These are phyloP conservation scores for Pythium coloratum DNA, from an alignment of 352 stramenopile genomes.

Conservation along the genomic window DNA sequence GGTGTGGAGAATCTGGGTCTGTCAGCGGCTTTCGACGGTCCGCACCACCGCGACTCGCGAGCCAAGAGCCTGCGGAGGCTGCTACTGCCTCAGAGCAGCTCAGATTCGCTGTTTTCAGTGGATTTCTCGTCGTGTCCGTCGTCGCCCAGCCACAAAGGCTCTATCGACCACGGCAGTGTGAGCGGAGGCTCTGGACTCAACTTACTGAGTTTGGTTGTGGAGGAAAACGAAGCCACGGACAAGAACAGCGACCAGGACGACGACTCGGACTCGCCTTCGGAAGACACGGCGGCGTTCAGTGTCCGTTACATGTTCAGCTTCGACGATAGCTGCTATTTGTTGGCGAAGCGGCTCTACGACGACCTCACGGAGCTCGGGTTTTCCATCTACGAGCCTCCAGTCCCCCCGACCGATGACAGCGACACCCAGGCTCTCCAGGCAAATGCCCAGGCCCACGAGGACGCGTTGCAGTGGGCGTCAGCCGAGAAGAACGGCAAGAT, in stretches of 20 bases:
- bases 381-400: slow-evolving; percentile 36
- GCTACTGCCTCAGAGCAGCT: slow-evolving; percentile 30
- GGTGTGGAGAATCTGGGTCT: slow-evolving; percentile 58
- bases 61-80: slow-evolving; percentile 44
- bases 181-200: slow-evolving; percentile 12
- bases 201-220: slow-evolving; percentile 15
- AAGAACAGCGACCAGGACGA: slow-evolving; percentile 10
- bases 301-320: slow-evolving; percentile 71
- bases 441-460: slow-evolving; percentile 34
- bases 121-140: slow-evolving; percentile 10
- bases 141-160: slow-evolving; percentile 13
- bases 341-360: slow-evolving; percentile 51
- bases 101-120: slow-evolving; percentile 19
- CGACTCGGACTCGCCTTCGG: slow-evolving; percentile 8
- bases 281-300: slow-evolving; percentile 5
- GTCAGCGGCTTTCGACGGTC: slow-evolving; percentile 39
- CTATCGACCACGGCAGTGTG: slow-evolving; percentile 18
- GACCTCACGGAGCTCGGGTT: slow-evolving; percentile 54
- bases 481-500: slow-evolving; percentile 63
- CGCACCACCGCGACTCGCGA: slow-evolving; percentile 34
- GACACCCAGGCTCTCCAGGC: slow-evolving; percentile 15
- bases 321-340: slow-evolving; percentile 55
- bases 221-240: slow-evolving; percentile 6
- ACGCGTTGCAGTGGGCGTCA: slow-evolving; percentile 61
- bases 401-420: background rate